These are phyloP conservation scores for Schwanniomyces sp. DNA, from an alignment of 805 yeast species.

Conservation along the genomic window DNA sequence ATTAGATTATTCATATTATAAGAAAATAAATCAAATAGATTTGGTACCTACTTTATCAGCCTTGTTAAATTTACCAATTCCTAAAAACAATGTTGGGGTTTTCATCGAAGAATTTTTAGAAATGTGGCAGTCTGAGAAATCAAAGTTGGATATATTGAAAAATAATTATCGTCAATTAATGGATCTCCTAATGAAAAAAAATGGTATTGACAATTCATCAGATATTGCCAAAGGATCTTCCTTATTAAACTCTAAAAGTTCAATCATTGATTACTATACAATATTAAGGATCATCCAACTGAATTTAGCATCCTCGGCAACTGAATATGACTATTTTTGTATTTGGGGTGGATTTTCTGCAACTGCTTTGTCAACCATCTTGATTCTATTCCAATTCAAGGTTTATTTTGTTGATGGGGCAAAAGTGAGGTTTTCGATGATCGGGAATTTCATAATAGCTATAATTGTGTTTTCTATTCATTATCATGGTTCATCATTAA, in stretches of 20 bases:
- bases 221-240: conserved; percentile 2
- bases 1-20: conserved; percentile 53
- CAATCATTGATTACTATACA: conserved; percentile 12
- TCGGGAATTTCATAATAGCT: conserved; percentile 17
- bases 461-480: conserved; percentile 55
- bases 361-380: conserved; percentile 26
- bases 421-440: conserved; percentile 2
- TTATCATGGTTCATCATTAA: conserved; percentile 75
- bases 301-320: conserved; percentile 56
- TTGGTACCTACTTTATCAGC: conserved; percentile 68
- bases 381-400: conserved; percentile 22
- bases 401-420: conserved; percentile 9
- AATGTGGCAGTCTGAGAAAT: conserved; percentile 42
- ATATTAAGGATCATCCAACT: conserved; percentile 51
- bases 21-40: conserved; percentile 63
- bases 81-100: conserved; percentile 73
- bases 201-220: conserved; percentile 14
- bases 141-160: conserved; percentile 35
- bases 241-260: conserved; percentile 4
- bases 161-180: conserved; percentile 62
- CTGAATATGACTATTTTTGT: conserved; percentile 64
- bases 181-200: conserved; percentile 44
- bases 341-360: conserved; percentile 37
- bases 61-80: conserved; percentile 63
- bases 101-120: conserved; percentile 57